Conservation (phyloP, 345 rosid species). For the Corchorus olitorius region DNA sequence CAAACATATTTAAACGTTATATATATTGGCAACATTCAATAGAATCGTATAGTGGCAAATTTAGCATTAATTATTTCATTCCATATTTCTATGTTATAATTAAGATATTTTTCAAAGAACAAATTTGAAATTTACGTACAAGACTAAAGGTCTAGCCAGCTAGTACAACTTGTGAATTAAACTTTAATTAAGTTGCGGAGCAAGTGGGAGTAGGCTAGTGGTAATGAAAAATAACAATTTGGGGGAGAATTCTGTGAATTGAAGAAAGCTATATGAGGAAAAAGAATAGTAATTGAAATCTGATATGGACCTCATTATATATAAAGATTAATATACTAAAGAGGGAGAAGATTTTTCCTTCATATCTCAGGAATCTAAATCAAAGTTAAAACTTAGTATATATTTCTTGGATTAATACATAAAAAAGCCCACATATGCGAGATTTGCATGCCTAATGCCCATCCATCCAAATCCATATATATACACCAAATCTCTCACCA, state of each 20-base stretch:
- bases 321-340: not conserved
- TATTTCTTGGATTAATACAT: constrained; percentile 27
- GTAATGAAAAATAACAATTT: not conserved
- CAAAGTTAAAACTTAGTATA: not conserved
- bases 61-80: too few relatives aligned
- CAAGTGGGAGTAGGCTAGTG: not conserved
- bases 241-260: not conserved
- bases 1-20: too few relatives aligned
- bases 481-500: constrained; percentile 1
- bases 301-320: not conserved
- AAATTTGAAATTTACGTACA: too few relatives aligned
- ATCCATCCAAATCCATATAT: constrained; percentile 14
- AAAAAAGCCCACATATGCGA: constrained; percentile 29
- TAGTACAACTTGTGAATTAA: too few relatives aligned
- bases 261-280: not conserved
- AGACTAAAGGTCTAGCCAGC: too few relatives aligned
- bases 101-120: too few relatives aligned
- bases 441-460: constrained; percentile 34
- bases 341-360: constrained; percentile 1
- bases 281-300: not conserved
- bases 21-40: too few relatives aligned
- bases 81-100: too few relatives aligned
- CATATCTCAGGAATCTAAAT: constrained; percentile 10
- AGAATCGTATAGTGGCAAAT: too few relatives aligned
- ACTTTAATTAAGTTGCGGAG: too few relatives aligned